Evolutionary conservation across 2,329 filamentous ascomycete species (phyloP).

Genomic region (Fusarium pseudoanthophilum): DNA sequence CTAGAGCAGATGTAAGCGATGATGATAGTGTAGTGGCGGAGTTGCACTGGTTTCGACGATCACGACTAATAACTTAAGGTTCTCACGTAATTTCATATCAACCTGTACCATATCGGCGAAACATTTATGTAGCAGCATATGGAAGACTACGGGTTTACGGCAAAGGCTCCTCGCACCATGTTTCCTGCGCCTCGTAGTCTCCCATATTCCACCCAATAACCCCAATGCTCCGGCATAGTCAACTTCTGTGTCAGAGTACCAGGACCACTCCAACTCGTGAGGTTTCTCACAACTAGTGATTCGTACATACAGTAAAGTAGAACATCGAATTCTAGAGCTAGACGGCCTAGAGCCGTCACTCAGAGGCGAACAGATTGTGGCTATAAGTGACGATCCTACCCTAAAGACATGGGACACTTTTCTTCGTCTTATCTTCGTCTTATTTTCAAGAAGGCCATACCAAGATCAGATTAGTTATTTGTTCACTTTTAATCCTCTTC

Average conservation of each 20-base stretch:
- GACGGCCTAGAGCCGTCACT: neutral
- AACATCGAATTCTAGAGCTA: neutral
- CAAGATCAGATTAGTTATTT: neutral
- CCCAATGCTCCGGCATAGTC: neutral
- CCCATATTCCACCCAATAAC: neutral
- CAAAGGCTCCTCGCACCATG: neutral
- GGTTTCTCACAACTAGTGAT: neutral
- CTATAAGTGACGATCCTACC: neutral
- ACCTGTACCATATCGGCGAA: neutral
- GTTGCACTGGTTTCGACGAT: neutral
- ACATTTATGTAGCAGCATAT: neutral
- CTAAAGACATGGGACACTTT: neutral
- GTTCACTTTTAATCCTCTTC: neutral
- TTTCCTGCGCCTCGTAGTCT: neutral
- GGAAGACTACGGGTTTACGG: neutral
- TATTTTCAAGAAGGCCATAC: neutral
- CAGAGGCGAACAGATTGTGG: neutral
- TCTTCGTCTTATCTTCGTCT: neutral
- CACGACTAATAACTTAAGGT: neutral
- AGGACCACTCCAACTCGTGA: neutral
- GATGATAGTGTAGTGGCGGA: neutral
- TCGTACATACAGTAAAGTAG: neutral
- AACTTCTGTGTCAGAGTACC: neutral
- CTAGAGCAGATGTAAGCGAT: neutral
- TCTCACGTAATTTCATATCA: neutral